Conservation (phyloP, 805 yeast genomes). For the Scheffersomyces stipitis region DNA sequence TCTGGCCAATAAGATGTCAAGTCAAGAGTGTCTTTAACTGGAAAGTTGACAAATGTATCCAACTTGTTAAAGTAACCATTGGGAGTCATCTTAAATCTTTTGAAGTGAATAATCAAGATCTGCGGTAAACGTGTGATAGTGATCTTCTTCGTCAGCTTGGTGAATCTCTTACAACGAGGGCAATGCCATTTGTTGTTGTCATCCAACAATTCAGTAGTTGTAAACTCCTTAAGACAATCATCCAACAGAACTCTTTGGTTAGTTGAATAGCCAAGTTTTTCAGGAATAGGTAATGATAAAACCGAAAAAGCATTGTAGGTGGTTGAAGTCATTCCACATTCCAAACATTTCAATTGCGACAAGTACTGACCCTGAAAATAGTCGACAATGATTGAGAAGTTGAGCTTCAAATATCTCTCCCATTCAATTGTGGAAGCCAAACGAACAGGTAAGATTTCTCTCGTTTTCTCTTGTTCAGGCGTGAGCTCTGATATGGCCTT, state of each 20-base stretch:
- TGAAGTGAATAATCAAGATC: slow-evolving; percentile 78
- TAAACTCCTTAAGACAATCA: slow-evolving; percentile 76
- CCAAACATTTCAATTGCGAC: slow-evolving; percentile 72
- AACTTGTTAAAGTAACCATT: slow-evolving; percentile 54
- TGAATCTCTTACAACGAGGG: slow-evolving; percentile 65
- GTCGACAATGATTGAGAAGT: slow-evolving; percentile 77
- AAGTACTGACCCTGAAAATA: slow-evolving; percentile 86
- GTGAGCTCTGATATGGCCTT: slow-evolving; percentile 46
- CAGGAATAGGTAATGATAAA: slow-evolving; percentile 77
- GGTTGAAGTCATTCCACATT: slow-evolving; percentile 75
- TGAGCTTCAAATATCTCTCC: slow-evolving; percentile 80
- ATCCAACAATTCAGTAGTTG: slow-evolving; percentile 69
- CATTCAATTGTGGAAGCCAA: slow-evolving; percentile 87
- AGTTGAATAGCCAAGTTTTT: slow-evolving; percentile 26
- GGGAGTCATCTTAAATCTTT: slow-evolving; percentile 61
- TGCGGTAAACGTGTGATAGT: slow-evolving; percentile 77
- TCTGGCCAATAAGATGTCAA: slow-evolving; percentile 73
- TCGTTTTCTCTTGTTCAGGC: slow-evolving; percentile 62
- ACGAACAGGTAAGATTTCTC: slow-evolving; percentile 74
- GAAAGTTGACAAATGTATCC: slow-evolving; percentile 67
- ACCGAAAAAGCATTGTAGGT: slow-evolving; percentile 83
- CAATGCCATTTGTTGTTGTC: slow-evolving; percentile 86
- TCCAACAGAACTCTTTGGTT: slow-evolving; percentile 37
- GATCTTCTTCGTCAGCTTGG: slow-evolving; percentile 66
- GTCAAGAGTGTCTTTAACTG: slow-evolving; percentile 55